These are phyloP conservation scores for Yamadazyma sp. DNA, from an alignment of 1,139 yeast species.

Conservation along the genomic window DNA sequence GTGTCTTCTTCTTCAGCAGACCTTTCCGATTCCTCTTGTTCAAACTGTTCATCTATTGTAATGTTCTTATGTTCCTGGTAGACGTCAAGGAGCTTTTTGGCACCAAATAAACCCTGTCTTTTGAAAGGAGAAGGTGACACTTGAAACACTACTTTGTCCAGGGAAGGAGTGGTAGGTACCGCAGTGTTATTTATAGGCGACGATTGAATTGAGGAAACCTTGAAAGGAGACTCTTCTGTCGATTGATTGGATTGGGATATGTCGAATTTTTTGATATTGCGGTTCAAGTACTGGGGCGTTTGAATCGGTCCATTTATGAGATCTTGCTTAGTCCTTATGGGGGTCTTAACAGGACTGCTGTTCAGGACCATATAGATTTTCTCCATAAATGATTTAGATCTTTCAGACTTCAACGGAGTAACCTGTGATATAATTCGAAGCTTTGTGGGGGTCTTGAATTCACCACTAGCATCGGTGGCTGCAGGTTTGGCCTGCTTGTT, in stretches of 20 bases:
- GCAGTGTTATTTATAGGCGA: background rate
- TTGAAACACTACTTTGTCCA: slow-evolving; percentile 25
- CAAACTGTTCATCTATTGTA: slow-evolving; percentile 17
- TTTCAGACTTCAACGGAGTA: slow-evolving; percentile 7
- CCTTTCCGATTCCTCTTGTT: slow-evolving; percentile 10
- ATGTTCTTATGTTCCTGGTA: slow-evolving; percentile 35
- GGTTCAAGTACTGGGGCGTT: slow-evolving; percentile 38
- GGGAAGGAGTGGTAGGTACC: slow-evolving; percentile 8
- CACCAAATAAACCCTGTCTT: slow-evolving; percentile 27
- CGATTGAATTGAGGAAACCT: background rate
- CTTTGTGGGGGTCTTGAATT: slow-evolving; percentile 38
- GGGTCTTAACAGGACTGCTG: slow-evolving; percentile 5
- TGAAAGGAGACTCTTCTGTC: slow-evolving; percentile 10
- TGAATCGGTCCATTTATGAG: slow-evolving; percentile 4
- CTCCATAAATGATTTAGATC: slow-evolving; percentile 13
- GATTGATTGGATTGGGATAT: slow-evolving; percentile 10
- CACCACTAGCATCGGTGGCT: slow-evolving; percentile 7
- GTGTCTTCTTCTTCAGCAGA: slow-evolving; percentile 11
- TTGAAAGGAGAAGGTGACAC: slow-evolving; percentile 50
- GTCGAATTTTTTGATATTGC: slow-evolving; percentile 22
- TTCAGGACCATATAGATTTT: slow-evolving; percentile 10
- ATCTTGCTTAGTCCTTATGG: background rate
- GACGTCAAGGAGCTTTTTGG: slow-evolving; percentile 28
- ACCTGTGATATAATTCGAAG: slow-evolving; percentile 12
- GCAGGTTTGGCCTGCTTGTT: slow-evolving; percentile 7